phyloP scores from a whole-genome alignment of 2,329 filamentous ascomycete genomes.

The Neofusicoccum ribis region DNA sequence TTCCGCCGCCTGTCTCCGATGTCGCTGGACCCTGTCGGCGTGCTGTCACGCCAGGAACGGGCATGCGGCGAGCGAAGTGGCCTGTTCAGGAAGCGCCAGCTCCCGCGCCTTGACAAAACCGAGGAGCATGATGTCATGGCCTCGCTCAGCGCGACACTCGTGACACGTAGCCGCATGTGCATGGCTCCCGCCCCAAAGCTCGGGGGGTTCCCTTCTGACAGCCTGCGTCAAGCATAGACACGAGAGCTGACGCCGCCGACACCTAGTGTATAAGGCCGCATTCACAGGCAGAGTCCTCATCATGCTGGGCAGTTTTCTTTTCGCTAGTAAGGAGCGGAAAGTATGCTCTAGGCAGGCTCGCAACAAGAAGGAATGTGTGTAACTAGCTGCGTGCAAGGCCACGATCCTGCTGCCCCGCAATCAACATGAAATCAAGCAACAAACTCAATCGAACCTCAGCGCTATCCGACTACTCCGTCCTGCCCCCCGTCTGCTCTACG shows the following conservation, averaged over 20 bases:
- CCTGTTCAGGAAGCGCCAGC: neutral
- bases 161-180: neutral
- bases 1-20: slow-evolving; percentile 4
- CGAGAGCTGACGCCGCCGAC: too few species aligned
- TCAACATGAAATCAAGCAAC: neutral
- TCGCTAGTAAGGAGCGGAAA: neutral
- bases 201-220: neutral
- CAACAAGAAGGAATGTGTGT: neutral
- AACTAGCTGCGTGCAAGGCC: neutral
- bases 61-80: neutral
- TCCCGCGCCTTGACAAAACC: neutral
- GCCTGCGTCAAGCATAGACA: neutral
- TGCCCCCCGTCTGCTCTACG: neutral
- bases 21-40: neutral
- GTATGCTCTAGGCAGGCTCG: neutral
- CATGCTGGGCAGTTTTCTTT: neutral
- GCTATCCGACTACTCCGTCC: neutral
- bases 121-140: neutral
- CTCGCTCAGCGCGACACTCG: neutral
- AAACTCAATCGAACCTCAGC: neutral
- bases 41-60: neutral
- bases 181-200: neutral
- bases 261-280: too few species aligned
- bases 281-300: too few species aligned
- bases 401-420: neutral